Base-by-base conservation (phyloP, 306 rosid genomes). In the Cicer judaicum region DNA sequence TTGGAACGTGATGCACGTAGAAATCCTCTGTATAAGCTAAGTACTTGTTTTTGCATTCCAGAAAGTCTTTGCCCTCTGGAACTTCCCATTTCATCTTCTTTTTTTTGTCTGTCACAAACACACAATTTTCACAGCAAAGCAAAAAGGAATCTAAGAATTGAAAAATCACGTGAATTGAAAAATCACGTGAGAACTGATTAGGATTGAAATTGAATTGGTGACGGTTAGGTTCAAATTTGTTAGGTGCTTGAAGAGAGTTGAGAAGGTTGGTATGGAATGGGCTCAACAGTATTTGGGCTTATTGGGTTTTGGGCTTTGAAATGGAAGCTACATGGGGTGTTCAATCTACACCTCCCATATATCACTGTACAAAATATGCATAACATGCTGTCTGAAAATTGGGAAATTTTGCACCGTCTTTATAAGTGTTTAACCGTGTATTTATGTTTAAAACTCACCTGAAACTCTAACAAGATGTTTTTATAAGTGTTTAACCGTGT, bases 11-110 rank as follows among this genome's bases (percentile, higher is more conserved):
- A 90, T 3, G 87, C 87, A 48, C 96, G 88, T 11, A 93, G 79
- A 87, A 93, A 93, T 12, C 86, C 88, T 83, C 96, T 85, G 85
- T 89, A 91, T 34, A 91, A 72, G 46, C 91, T 67, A 13, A 93
- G 94, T 2, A 93, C 96, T 86, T 91, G 97, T 50, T 80, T 93
- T 73, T 93, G 98, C 93, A 93, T 80, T 41, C 97, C 97, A 5
- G 97, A 93, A 42, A 93, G 92, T 80, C 84, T 91, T 36, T 80
- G 84, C 14, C 77, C 87, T 18, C 68, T 18, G 1, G 83, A 73
- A 67, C 66, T 77, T 50, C 80, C 93, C 98, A 87, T 91, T 52
- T 85, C 73, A 44, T 36, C 74, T 34, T 64, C 14, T 54, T 71
- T 2, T 7, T 64, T 3, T 7, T 64, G 14, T 41, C 72, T n/a